phyloP scores from a whole-genome alignment of 2,329 filamentous ascomycete species.

The Ciborinia camelliae region DNA sequence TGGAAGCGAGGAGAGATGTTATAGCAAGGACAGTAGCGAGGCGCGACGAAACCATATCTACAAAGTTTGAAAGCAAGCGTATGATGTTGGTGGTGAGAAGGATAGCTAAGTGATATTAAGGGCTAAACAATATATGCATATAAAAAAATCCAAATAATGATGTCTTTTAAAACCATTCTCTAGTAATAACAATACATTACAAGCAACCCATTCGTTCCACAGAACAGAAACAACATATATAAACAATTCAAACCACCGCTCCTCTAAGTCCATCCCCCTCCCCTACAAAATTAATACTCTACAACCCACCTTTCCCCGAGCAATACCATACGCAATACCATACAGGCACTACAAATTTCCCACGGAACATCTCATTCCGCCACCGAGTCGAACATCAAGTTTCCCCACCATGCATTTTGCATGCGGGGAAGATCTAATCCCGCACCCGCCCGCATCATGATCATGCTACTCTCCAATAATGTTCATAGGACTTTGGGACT shows the following conservation, averaged over 20 bases:
- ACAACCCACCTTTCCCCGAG: background rate
- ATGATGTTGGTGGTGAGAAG: too few species aligned
- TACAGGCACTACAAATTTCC: conserved; percentile 30
- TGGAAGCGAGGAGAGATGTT: background rate
- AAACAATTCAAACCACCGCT: background rate
- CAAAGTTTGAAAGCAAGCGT: background rate
- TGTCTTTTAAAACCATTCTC: background rate
- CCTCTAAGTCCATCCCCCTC: background rate
- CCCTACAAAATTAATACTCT: background rate
- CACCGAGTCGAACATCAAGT: conserved; percentile 1
- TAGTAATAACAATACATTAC: background rate
- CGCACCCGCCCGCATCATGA: background rate
- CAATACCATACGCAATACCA: background rate
- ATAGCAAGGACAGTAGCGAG: background rate
- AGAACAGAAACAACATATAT: background rate
- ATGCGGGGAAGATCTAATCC: conserved; percentile 13
- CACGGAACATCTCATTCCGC: conserved; percentile 24
- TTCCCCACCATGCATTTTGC: conserved; percentile 3
- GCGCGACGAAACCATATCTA: background rate
- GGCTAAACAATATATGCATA: background rate
- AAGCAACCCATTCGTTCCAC: too few species aligned
- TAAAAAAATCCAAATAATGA: background rate
- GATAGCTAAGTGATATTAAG: too few species aligned
- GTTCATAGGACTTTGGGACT: too few species aligned
- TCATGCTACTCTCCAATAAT: conserved; percentile 9